phyloP scores from a whole-genome alignment of 495 filamentous ascomycete species.

The Glarea lozoyensis region DNA sequence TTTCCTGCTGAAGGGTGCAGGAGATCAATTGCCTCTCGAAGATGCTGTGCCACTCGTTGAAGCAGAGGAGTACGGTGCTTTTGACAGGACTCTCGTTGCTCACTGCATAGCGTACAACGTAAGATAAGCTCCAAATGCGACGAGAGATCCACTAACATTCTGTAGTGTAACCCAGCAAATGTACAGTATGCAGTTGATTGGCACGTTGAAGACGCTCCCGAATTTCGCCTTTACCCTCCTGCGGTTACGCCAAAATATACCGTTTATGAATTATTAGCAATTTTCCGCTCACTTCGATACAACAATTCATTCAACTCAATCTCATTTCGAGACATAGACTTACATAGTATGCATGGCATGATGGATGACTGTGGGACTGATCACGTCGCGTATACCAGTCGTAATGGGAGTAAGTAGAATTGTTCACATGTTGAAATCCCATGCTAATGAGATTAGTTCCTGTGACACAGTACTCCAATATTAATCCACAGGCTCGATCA shows the following conservation, averaged over 20 bases:
- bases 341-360: conserved; percentile 57
- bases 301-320: conserved; percentile 84
- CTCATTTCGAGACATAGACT: conserved; percentile 67
- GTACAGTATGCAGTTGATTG: conserved; percentile 70
- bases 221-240: conserved; percentile 71
- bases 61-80: conserved; percentile 69
- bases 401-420: conserved; percentile 12
- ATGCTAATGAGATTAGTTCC: not conserved
- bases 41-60: conserved; percentile 45
- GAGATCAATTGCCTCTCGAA: conserved; percentile 1
- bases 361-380: conserved; percentile 54
- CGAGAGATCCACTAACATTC: not conserved
- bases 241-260: conserved; percentile 55
- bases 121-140: conserved; percentile 5
- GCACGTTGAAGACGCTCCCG: conserved; percentile 70
- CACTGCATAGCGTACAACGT: conserved; percentile 67
- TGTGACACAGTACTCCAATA: conserved; percentile 17
- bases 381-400: conserved; percentile 49
- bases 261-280: conserved; percentile 67
- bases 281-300: conserved; percentile 81
- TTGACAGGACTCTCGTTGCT: conserved; percentile 76
- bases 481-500: conserved; percentile 47
- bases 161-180: conserved; percentile 54
- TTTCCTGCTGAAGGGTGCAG: conserved; percentile 42
- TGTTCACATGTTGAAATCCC: not conserved